These are phyloP conservation scores for Barbarea vulgaris DNA, from an alignment of 345 rosid species.

Conservation along the genomic window DNA sequence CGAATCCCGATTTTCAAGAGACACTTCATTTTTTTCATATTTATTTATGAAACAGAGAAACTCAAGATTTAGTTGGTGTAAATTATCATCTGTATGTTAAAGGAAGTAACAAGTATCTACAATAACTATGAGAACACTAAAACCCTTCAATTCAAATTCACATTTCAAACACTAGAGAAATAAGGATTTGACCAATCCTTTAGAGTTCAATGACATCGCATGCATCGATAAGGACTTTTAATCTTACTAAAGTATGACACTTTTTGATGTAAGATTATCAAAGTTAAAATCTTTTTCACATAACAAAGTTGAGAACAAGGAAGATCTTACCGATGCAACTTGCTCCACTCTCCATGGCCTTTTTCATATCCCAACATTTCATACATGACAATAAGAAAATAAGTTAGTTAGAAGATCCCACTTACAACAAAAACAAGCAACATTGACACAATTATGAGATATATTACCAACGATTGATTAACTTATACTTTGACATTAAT, in stretches of 20 bases:
- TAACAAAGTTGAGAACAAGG: background rate
- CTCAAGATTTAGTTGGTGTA: background rate
- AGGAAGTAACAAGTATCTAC: background rate
- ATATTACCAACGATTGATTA: background rate
- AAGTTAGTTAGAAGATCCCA: constrained; percentile 1
- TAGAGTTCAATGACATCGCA: constrained; percentile 6
- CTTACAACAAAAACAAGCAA: background rate
- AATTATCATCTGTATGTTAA: background rate
- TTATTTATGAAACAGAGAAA: constrained; percentile 9
- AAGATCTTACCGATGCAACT: constrained; percentile 76
- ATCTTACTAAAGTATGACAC: constrained; percentile 13
- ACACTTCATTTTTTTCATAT: constrained; percentile 46
- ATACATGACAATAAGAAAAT: constrained; percentile 30
- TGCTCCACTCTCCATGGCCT: constrained; percentile 88
- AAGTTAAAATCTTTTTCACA: constrained; percentile 21
- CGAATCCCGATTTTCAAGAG: constrained; percentile 77
- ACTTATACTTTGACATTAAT: background rate
- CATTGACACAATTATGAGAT: constrained; percentile 10
- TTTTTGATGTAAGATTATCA: background rate
- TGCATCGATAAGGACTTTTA: constrained; percentile 22
- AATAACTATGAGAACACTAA: background rate
- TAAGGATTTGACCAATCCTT: background rate
- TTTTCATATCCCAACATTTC: constrained; percentile 38
- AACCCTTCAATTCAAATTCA: background rate
- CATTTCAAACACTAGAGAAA: background rate